These are phyloP conservation scores for Malassezia cuniculi DNA, from an alignment of 1,284 basidiomycete species.

Conservation along the genomic window DNA sequence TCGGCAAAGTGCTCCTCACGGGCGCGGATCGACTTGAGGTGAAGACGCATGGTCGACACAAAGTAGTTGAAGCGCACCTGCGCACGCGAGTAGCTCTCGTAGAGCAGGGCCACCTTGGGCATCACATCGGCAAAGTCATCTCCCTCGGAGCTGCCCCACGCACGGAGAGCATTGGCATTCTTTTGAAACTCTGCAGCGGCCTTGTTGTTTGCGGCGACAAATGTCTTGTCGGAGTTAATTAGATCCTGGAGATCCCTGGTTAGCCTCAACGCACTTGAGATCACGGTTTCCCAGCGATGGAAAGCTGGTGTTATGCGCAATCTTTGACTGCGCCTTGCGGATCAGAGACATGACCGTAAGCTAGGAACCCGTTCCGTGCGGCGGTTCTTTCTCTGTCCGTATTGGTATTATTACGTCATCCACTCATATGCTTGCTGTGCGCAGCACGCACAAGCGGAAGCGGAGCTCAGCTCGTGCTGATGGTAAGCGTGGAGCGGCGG, in stretches of 20 bases:
- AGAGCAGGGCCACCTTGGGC: constrained; percentile 58
- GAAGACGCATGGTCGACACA: constrained; percentile 58
- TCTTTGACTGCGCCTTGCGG: constrained; percentile 42
- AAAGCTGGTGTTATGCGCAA: constrained; percentile 66
- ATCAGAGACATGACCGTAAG: constrained; percentile 29
- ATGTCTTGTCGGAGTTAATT: constrained; percentile 73
- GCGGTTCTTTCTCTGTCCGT: not conserved
- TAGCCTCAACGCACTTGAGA: constrained; percentile 49
- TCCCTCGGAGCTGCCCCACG: constrained; percentile 73
- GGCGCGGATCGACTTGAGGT: constrained; percentile 57
- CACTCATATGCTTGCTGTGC: too few species aligned
- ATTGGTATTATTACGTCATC: too few species aligned
- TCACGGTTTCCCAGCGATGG: constrained; percentile 68
- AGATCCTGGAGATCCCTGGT: constrained; percentile 59
- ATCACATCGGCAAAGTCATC: constrained; percentile 77
- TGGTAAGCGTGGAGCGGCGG: constrained; percentile 17
- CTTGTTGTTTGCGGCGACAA: constrained; percentile 60
- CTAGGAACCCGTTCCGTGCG: too few species aligned
- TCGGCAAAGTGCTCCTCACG: constrained; percentile 73
- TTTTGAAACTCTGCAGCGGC: constrained; percentile 57
- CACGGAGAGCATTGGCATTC: constrained; percentile 60
- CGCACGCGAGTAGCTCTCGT: constrained; percentile 59
- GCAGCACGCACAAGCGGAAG: constrained; percentile 39
- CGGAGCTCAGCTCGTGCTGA: constrained; percentile 34
- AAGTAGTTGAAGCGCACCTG: constrained; percentile 62